Base-by-base conservation (phyloP, 257 asterid genomes). In the Forsythia suspensa region DNA sequence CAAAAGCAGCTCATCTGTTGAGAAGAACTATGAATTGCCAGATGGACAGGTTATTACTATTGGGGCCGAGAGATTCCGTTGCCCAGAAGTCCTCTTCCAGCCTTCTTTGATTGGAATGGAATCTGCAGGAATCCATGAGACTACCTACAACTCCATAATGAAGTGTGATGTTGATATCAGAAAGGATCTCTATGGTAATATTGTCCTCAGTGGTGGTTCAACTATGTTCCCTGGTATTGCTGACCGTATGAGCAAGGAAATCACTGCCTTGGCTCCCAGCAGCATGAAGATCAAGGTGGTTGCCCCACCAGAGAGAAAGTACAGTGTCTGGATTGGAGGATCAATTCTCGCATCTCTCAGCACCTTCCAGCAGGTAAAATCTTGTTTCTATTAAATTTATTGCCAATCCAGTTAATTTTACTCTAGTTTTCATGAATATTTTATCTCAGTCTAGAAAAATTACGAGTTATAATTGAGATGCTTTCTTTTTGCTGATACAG, bases 321-420 rank as follows among this genome's bases (percentile, higher is more conserved):
- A 86, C 88, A 86, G 90, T 86, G 90, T 86, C 80, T 86, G 90
- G 90, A 86, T 86, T 71, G 90, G 90, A 81, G 90, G 90, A 39
- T 86, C 90, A 40, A 86, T 86, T 51, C 88, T 86, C 74, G 90
- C 90, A 52, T 86, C 90, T 44, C 90, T 86, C 80, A 86, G 90
- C 80, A 86, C 87, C 57, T 84, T 86, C 89, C 90, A 86, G 74
- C 90, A 86, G 88, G 90, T 86, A 38, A 65, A 55, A 12, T 24
- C 34, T 37, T 44, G 24, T 18, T 72, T 5, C 7, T 2, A 0
- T 43, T 3, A 13, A 44, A 21, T 46, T 70, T 78, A 5, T 44
- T 0, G 7, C 21, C 24, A 5, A 52, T 42, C 9, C 1, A 18
- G 21, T 29, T 15, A 8, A 72, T 6, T 21, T 9, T n/a, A 8